Conservation (phyloP, 208 protist genomes). For the Crithidia mellificae region DNA sequence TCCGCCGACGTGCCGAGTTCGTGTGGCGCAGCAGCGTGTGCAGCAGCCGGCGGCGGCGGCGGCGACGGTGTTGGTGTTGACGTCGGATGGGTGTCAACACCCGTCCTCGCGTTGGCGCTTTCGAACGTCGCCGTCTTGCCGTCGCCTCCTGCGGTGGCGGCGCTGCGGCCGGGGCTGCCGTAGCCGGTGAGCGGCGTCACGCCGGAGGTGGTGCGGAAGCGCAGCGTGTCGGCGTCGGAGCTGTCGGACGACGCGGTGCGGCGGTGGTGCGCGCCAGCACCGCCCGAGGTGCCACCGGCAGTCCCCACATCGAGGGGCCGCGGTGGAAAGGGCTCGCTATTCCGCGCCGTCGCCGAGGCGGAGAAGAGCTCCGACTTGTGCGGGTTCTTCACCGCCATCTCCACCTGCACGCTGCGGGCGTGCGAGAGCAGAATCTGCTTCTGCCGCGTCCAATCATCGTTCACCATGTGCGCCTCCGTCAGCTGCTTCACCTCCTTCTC, state of each 20-base stretch:
- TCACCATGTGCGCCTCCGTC: conserved; percentile 59
- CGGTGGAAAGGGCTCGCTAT: conserved; percentile 12
- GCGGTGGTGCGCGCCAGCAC: background rate
- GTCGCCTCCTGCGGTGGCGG: background rate
- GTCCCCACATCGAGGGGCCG: conserved; percentile 1
- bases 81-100: background rate
- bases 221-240: conserved; percentile 16
- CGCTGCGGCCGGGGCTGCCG: background rate
- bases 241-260: background rate
- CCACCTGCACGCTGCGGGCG: conserved; percentile 57
- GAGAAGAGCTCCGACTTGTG: conserved; percentile 5
- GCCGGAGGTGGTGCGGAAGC: conserved; percentile 4
- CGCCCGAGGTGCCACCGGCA: background rate
- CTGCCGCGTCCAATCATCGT: conserved; percentile 79
- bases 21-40: background rate
- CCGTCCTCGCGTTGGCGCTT: background rate
- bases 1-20: background rate
- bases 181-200: background rate
- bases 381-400: conserved; percentile 39
- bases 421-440: conserved; percentile 64
- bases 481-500: conserved; percentile 38
- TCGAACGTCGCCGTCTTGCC: background rate
- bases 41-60: background rate
- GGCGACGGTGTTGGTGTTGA: too few species aligned
- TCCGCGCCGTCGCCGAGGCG: conserved; percentile 5